Conservation (phyloP, 306 rosid genomes). For the Cicer yamashitae region DNA sequence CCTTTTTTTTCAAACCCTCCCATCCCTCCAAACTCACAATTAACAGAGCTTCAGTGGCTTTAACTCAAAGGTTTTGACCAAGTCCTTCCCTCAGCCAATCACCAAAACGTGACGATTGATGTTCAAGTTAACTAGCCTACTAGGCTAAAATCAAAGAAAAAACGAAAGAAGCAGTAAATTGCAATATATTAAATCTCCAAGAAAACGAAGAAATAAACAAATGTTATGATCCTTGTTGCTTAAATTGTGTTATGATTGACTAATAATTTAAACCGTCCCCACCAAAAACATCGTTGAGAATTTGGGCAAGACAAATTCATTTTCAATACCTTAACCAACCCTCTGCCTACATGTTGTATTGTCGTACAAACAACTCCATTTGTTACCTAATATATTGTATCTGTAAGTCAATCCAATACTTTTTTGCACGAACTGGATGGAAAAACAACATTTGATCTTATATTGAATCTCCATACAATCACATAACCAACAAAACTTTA, state of each 20-base stretch:
- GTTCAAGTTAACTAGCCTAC: neutral
- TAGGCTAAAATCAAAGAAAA: neutral
- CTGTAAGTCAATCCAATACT: neutral
- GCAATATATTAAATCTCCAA: neutral
- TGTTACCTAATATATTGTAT: too few relatives aligned
- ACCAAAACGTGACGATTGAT: neutral
- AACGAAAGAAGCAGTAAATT: neutral
- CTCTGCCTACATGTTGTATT: neutral
- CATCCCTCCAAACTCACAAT: too few relatives aligned
- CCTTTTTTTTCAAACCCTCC: too few relatives aligned
- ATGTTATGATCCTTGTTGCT: neutral
- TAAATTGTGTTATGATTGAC: neutral
- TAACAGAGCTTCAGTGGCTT: too few relatives aligned
- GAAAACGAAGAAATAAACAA: too few relatives aligned
- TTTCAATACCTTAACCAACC: neutral
- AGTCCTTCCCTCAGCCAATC: neutral
- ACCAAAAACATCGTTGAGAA: neutral
- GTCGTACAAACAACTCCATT: conserved; percentile 3
- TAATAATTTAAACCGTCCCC: neutral
- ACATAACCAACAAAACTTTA: neutral
- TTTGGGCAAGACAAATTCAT: neutral
- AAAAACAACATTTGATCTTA: neutral
- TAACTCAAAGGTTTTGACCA: too few relatives aligned
- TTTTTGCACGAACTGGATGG: conserved; percentile 8
- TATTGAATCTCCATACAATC: conserved; percentile 1